These are phyloP conservation scores for Antrodiella citrinella DNA, from an alignment of 768 basidiomycete genomes.

Conservation along the genomic window DNA sequence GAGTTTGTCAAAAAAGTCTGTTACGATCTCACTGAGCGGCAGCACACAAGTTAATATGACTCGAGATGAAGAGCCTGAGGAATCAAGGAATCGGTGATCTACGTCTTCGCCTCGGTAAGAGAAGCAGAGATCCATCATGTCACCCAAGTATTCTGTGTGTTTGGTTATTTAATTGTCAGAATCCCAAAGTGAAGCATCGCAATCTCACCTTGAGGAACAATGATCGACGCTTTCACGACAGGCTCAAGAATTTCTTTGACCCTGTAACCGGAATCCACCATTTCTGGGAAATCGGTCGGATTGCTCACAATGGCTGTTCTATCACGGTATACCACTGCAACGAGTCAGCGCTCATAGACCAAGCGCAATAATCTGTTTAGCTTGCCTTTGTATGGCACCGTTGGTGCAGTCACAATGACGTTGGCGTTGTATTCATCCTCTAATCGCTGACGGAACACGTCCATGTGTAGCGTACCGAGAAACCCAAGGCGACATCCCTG, in stretches of 20 bases:
- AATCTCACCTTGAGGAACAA: slow-evolving; percentile 78
- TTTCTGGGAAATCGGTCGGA: slow-evolving; percentile 92
- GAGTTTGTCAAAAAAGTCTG: slow-evolving; percentile 90
- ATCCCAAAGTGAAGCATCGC: background rate
- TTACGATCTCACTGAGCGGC: slow-evolving; percentile 91
- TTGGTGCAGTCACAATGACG: slow-evolving; percentile 92
- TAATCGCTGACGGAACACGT: slow-evolving; percentile 88
- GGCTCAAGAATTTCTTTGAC: slow-evolving; percentile 86
- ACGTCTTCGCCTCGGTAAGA: slow-evolving; percentile 76
- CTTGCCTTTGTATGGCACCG: slow-evolving; percentile 86
- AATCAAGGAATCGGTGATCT: slow-evolving; percentile 79
- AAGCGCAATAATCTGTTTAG: slow-evolving; percentile 2
- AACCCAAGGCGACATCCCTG: slow-evolving; percentile 95
- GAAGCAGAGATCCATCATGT: slow-evolving; percentile 93
- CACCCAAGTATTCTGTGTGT: slow-evolving; percentile 75
- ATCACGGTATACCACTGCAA: slow-evolving; percentile 65
- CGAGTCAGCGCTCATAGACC: background rate
- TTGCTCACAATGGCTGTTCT: slow-evolving; percentile 62
- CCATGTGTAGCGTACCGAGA: slow-evolving; percentile 93
- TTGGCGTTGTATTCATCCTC: slow-evolving; percentile 96
- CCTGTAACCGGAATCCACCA: slow-evolving; percentile 45
- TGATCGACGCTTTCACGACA: slow-evolving; percentile 86
- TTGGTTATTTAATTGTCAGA: background rate
- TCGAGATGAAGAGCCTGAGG: slow-evolving; percentile 47
- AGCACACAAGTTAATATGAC: slow-evolving; percentile 76